Percentiles rank a stretch among this genome's conserved stretches.
Evolutionary conservation across 192 early-diverging fungal genomes (phyloP).

Genomic region (Globomyces pollinis-pini): DNA sequence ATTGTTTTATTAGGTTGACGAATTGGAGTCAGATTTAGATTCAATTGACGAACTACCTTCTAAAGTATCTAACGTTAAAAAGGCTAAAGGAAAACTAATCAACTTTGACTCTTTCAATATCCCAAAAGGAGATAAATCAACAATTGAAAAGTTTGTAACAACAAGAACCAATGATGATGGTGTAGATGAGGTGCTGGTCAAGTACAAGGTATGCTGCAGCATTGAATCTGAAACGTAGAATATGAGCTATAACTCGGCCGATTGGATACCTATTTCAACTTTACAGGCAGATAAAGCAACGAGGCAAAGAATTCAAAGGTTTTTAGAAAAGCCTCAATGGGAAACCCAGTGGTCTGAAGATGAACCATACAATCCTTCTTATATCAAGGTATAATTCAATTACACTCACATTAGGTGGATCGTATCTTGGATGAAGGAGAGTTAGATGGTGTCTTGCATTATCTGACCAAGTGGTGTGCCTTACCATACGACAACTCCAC

Average conservation of each 20-base stretch:
- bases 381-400: conserved; percentile 38
- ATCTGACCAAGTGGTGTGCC: conserved; percentile 69
- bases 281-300: conserved; percentile 51
- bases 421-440: conserved; percentile 81
- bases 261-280: conserved; percentile 57
- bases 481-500: conserved; percentile 64
- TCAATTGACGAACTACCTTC: not conserved
- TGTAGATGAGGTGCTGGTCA: conserved; percentile 61
- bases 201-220: conserved; percentile 59
- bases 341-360: conserved; percentile 51
- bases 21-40: not conserved
- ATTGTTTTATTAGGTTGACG: conserved; percentile 4
- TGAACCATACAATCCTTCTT: conserved; percentile 57
- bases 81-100: conserved; percentile 12
- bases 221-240: conserved; percentile 29
- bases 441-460: conserved; percentile 51
- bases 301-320: conserved; percentile 66
- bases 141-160: conserved; percentile 39
- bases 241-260: conserved; percentile 63
- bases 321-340: conserved; percentile 56
- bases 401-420: conserved; percentile 54
- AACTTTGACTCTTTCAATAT: conserved; percentile 29
- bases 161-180: conserved; percentile 26
- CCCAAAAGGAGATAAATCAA: conserved; percentile 35
- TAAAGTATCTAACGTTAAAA: not conserved